phyloP scores from a whole-genome alignment of 225 moss, liverwort and hornwort genomes.

The Anthoceros angustus region DNA sequence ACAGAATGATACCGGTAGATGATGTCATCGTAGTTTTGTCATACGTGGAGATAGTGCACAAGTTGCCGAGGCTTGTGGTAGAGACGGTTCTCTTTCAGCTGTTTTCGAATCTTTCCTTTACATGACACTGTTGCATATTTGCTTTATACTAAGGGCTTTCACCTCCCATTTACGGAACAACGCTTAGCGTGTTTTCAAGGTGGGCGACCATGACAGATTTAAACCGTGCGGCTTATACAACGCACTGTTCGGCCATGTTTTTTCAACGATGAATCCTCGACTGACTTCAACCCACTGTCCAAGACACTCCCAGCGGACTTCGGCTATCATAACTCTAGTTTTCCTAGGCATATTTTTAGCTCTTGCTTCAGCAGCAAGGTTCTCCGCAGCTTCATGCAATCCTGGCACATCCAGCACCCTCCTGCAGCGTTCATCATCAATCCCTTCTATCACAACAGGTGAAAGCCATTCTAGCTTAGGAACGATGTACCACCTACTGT shows the following conservation, averaged over 20 bases:
- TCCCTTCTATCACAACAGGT: constrained; percentile 18
- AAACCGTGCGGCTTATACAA: constrained; percentile 22
- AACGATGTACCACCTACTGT: constrained; percentile 29
- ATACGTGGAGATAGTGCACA: too few relatives aligned
- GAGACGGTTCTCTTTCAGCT: too few relatives aligned
- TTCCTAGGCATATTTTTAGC: constrained; percentile 21
- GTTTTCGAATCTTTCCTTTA: too few relatives aligned
- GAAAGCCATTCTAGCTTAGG: constrained; percentile 37
- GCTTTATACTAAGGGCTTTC: background rate
- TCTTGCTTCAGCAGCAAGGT: constrained; percentile 20
- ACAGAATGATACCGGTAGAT: background rate
- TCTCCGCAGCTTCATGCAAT: constrained; percentile 14
- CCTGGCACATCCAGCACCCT: constrained; percentile 15
- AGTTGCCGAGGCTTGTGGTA: too few relatives aligned
- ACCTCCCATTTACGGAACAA: background rate
- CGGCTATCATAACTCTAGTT: constrained; percentile 25
- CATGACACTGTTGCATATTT: too few relatives aligned
- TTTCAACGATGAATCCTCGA: constrained; percentile 30
- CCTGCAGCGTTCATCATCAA: constrained; percentile 14
- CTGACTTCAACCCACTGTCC: constrained; percentile 26
- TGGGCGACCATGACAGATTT: constrained; percentile 18
- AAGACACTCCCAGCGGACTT: constrained; percentile 16
- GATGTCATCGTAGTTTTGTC: too few relatives aligned
- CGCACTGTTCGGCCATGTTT: constrained; percentile 24
- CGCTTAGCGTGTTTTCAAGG: background rate